Evolutionary conservation across 495 filamentous ascomycete species (phyloP), one percentile per base, ranked within the genome.

Genomic region (Penicillium psychrofluorescens): DNA sequence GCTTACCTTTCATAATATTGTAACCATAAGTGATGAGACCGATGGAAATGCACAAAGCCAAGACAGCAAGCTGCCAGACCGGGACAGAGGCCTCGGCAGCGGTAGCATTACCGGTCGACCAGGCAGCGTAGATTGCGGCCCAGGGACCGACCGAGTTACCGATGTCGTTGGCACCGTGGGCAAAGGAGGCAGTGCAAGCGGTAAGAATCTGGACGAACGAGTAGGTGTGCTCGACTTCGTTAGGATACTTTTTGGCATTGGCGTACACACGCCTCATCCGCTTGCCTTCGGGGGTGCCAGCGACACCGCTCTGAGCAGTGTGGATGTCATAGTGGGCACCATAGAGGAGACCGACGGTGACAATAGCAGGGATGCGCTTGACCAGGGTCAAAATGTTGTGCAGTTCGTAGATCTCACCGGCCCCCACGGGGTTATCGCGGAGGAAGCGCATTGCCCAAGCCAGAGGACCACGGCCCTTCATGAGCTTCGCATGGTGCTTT

Each of bases 101-200:
- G 11, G 60, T 48, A 0, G 73, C 65, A 16, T 62, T 57, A 13
- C 74, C 77, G 9, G 75, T 79, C 4, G 64, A 59, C 83, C 84
- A 91, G 49, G 81, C 72, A 16, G 68, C 59, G 70, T 79, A 89
- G 58, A 86, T 78, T 38, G 77, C 81, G 31, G 83, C 77, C 63
- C 75, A 85, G 27, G 84, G 84, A 9, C 85, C 85, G 50, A 88
- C 78, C 11, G 85, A 83, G 67, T 88, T 88, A 36, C 80, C 72
- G 46, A 89, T 77, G 58, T 89, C 86, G 61, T 91, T 91, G 54
- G 85, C 81, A 41, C 86, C 86, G 66, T 90, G 86, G 2, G 85
- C 80, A 44, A 90, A 86, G 2, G 83, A 87, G 6, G 82, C 80
- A 16, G 83, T 86, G 62, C 77, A 79, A 40, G 86, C 86, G 12